Evolutionary conservation across 2,329 filamentous ascomycete genomes (phyloP).

Genomic region (Xylariaceae sp.): DNA sequence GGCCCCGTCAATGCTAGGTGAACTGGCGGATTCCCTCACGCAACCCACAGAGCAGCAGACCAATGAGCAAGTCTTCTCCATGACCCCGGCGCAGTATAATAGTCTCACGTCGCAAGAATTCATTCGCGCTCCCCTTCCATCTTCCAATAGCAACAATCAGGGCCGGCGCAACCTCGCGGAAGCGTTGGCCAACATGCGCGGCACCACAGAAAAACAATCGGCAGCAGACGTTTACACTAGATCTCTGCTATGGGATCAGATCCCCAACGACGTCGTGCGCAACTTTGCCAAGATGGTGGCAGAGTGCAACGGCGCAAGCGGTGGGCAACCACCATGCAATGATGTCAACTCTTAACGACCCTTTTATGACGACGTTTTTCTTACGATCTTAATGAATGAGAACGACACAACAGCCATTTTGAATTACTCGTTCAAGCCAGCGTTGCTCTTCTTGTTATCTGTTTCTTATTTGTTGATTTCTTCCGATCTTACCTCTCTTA

Average conservation of each 20-base stretch:
- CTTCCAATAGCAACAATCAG: conserved; percentile 55
- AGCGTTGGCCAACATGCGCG: conserved; percentile 74
- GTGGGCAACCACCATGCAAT: conserved; percentile 40
- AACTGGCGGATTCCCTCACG: conserved; percentile 64
- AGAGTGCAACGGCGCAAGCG: conserved; percentile 57
- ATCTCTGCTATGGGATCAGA: conserved; percentile 89
- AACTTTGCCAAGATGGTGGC: conserved; percentile 91
- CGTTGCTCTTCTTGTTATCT: conserved; percentile 3
- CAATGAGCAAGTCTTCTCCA: conserved; percentile 80
- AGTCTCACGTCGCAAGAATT: conserved; percentile 75
- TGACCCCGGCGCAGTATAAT: conserved; percentile 86
- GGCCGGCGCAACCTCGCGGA: conserved; percentile 74
- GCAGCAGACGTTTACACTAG: conserved; percentile 89
- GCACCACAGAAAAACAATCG: conserved; percentile 59
- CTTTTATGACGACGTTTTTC: conserved; percentile 30
- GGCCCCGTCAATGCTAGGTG: conserved; percentile 59
- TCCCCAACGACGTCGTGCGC: conserved; percentile 84
- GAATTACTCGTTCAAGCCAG: conserved; percentile 6
- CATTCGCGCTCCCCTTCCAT: conserved; percentile 41
- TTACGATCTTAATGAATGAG: conserved; percentile 32
- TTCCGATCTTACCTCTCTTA: conserved; percentile 11
- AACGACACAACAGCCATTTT: conserved; percentile 18
- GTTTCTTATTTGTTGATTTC: neutral
- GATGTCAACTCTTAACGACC: conserved; percentile 40
- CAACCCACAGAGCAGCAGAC: conserved; percentile 80